Evolutionary conservation across 352 stramenopile species (phyloP).

Genomic region (Phytophthora idaei): DNA sequence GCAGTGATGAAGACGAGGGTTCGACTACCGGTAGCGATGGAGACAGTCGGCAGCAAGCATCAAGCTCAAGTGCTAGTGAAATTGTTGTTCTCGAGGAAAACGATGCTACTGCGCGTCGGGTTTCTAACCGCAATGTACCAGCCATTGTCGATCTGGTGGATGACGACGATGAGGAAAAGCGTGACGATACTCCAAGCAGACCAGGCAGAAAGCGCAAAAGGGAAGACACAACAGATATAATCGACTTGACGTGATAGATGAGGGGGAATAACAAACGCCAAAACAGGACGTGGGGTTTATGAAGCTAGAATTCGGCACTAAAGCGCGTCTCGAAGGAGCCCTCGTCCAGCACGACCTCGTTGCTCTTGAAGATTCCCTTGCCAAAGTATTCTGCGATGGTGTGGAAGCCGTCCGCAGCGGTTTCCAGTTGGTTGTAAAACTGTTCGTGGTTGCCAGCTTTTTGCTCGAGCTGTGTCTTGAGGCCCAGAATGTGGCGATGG

Average conservation of each 20-base stretch:
- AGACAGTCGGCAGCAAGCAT: not conserved
- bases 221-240: slow-evolving; percentile 17
- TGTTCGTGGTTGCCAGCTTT: slow-evolving; percentile 92
- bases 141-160: slow-evolving; percentile 23
- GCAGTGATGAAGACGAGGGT: slow-evolving; percentile 43
- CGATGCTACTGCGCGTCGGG: not conserved
- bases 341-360: slow-evolving; percentile 67
- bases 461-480: slow-evolving; percentile 89
- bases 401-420: slow-evolving; percentile 86
- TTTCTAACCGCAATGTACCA: not conserved
- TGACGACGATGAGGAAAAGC: slow-evolving; percentile 16
- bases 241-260: slow-evolving; percentile 37
- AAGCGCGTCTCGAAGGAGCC: slow-evolving; percentile 77
- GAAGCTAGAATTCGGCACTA: slow-evolving; percentile 82
- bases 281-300: not conserved
- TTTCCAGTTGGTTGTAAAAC: slow-evolving; percentile 94
- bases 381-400: slow-evolving; percentile 93
- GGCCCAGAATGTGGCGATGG: slow-evolving; percentile 81
- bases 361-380: slow-evolving; percentile 92
- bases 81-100: slow-evolving; percentile 25
- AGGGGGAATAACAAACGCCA: not conserved
- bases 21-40: not conserved
- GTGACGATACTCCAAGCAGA: not conserved
- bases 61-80: not conserved
- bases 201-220: slow-evolving; percentile 19